phyloP scores from a whole-genome alignment of 352 stramenopile genomes.

The Globisporangium nagaii region DNA sequence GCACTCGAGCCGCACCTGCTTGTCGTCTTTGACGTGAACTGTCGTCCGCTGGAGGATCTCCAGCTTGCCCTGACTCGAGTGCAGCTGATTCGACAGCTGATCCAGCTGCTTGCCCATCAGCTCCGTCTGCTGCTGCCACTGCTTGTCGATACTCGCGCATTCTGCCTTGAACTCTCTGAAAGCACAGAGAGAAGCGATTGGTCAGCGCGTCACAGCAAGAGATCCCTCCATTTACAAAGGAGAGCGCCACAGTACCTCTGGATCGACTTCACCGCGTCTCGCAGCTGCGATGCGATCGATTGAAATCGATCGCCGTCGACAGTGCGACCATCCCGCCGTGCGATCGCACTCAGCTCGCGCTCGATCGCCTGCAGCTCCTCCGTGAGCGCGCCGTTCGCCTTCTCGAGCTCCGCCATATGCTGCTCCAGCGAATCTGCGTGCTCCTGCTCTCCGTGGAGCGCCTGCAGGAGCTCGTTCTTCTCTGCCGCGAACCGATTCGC shows the following conservation, averaged over 20 bases:
- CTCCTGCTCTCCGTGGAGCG: slow-evolving; percentile 37
- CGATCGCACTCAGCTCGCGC: slow-evolving; percentile 29
- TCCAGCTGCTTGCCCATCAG: slow-evolving; percentile 36
- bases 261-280: slow-evolving; percentile 3
- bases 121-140: slow-evolving; percentile 41
- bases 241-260: not conserved
- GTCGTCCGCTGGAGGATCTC: slow-evolving; percentile 36
- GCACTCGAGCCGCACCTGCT: slow-evolving; percentile 17
- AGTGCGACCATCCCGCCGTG: slow-evolving; percentile 10
- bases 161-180: slow-evolving; percentile 43
- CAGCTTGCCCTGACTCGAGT: slow-evolving; percentile 42
- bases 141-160: slow-evolving; percentile 20
- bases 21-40: slow-evolving; percentile 38
- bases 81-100: slow-evolving; percentile 31
- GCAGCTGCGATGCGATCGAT: slow-evolving; percentile 5
- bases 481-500: slow-evolving; percentile 36
- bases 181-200: too few relatives aligned
- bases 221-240: not conserved
- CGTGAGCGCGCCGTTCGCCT: slow-evolving; percentile 19
- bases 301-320: not conserved
- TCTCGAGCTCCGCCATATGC: slow-evolving; percentile 20
- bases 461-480: slow-evolving; percentile 35
- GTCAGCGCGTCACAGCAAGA: too few relatives aligned
- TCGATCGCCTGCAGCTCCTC: slow-evolving; percentile 37
- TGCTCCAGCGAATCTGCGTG: slow-evolving; percentile 27